Evolutionary conservation across 140 eudicot genomes (phyloP), one percentile per base, ranked within the genome.

Genomic region (Erigeron philadelphicus): DNA sequence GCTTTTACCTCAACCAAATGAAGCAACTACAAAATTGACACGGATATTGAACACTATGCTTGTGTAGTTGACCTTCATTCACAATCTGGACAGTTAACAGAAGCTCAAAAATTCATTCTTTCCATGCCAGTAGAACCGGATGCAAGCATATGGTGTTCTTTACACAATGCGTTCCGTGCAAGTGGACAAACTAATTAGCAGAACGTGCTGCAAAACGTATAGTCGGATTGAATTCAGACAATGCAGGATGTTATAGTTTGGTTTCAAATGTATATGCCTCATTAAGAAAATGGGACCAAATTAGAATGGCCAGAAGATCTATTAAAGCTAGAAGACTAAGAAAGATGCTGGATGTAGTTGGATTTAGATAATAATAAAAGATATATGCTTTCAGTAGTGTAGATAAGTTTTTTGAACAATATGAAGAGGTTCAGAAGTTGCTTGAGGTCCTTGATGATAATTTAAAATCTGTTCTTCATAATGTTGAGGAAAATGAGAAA

Each of bases 91-190:
- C 57, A 38, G 60, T 74, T 78, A 64, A 44, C 71, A n/a, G 94
- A 86, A 81, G 90, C 96, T 19, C 94, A 88, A 70, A 73, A 86
- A 1, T 82, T 88, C 16, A 78, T 88, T 53, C 73, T 58, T 76
- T 83, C 90, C 45, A 83, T 88, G 90, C 96, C 92, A 4, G 35
- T 77, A 59, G 66, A 58, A 41, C 94, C 96, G 1, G 93, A 85
- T 81, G 85, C 82, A 70, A 88, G 96, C 80, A 85, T 88, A 69
- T 88, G 96, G 96, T 94, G 90, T 58, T 44, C 82, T 48, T 77
- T 88, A 75, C 96, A 86, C 38, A 79, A 93, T 71, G 92, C 83
- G 52, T 81, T 86, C 47, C 81, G 86, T 67, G 49, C 82, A 66
- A 81, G 72, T 48, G 84, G 83, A 65, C 82, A 84, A 8, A 62